A percentile compares a stretch with the other conserved stretches of the same genome.
Conservation (phyloP, 805 yeast species). For the Candida anglica region DNA sequence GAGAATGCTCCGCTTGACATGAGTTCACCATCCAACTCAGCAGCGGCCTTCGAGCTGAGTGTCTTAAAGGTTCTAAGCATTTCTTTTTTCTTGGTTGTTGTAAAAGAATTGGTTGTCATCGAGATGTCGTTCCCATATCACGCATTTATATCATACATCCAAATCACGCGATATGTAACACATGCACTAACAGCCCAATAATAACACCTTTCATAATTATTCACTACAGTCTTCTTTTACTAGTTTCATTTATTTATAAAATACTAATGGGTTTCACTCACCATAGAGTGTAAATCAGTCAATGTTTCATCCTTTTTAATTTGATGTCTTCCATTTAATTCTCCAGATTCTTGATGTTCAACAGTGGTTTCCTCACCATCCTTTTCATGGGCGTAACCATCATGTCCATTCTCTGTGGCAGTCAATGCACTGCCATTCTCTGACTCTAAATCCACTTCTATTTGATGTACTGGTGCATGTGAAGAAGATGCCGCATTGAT, state of each 20-base stretch:
- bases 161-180: too few species aligned
- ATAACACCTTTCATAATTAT: neutral
- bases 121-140: too few species aligned
- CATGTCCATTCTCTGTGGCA: conserved; percentile 2
- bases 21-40: conserved; percentile 75
- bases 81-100: too few species aligned
- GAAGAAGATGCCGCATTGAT: conserved; percentile 2
- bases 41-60: conserved; percentile 52
- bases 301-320: conserved; percentile 48
- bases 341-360: conserved; percentile 15
- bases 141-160: too few species aligned
- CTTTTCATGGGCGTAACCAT: conserved; percentile 1
- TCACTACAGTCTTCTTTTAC: neutral
- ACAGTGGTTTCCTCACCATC: conserved; percentile 11
- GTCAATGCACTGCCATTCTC: too few species aligned
- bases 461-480: conserved; percentile 1
- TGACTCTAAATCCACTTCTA: conserved; percentile 2
- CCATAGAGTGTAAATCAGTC: conserved; percentile 47
- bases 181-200: neutral
- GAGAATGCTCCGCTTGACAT: conserved; percentile 84
- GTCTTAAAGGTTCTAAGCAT: conserved; percentile 15
- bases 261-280: conserved; percentile 6
- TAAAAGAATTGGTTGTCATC: too few species aligned
- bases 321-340: conserved; percentile 6
- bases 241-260: too few species aligned